A percentile compares a stretch with the other conserved stretches of the same genome.
Conservation (phyloP, 1,139 yeast genomes). For the Taiozyma sp. region DNA sequence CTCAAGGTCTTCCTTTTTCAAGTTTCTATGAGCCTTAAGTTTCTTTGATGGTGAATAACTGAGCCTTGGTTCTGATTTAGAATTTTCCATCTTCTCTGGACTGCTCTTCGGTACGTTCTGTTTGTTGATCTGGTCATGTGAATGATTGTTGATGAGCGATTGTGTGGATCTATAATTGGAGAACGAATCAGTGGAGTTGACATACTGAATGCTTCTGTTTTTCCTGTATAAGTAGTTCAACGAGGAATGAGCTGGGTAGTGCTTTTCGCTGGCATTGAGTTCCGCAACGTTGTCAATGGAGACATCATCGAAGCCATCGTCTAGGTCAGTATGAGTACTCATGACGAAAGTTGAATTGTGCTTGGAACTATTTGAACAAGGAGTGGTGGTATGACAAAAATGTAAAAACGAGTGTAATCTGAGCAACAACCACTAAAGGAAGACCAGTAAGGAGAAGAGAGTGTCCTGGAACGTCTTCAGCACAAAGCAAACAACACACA, state of each 20-base stretch:
- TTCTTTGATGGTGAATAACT: not conserved
- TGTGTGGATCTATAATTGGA: slow-evolving; percentile 12
- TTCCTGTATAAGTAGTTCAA: slow-evolving; percentile 8
- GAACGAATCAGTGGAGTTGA: slow-evolving; percentile 8
- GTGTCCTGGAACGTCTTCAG: not conserved
- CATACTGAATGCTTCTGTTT: slow-evolving; percentile 3
- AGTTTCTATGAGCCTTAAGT: not conserved
- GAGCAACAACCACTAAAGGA: not conserved
- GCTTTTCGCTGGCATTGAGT: not conserved
- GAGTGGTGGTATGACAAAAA: not conserved
- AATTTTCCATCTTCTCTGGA: not conserved
- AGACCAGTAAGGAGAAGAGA: not conserved
- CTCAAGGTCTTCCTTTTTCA: slow-evolving; percentile 12
- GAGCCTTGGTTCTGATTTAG: not conserved
- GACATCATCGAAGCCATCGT: slow-evolving; percentile 16
- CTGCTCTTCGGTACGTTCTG: not conserved
- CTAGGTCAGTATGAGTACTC: not conserved
- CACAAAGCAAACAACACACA: not conserved
- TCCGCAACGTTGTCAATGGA: slow-evolving; percentile 11
- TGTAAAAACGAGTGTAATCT: not conserved
- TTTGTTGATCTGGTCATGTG: slow-evolving; percentile 5
- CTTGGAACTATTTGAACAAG: not conserved
- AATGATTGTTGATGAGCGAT: slow-evolving; percentile 9
- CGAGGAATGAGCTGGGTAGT: slow-evolving; percentile 5
- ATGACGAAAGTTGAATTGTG: not conserved